Base-by-base conservation (phyloP, 306 rosid species). In the Prunus mira region DNA sequence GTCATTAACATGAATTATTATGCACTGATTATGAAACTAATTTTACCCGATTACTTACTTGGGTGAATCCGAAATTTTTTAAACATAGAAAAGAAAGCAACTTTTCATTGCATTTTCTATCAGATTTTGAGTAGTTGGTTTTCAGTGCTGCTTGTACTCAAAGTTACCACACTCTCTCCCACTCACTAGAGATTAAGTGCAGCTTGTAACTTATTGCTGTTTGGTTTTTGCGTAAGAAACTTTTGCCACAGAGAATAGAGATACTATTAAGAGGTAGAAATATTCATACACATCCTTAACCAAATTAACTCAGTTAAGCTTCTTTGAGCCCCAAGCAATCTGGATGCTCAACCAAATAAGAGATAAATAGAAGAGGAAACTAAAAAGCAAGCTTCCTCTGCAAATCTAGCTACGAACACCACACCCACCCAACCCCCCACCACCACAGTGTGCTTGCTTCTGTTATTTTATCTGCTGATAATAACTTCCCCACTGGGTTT, bases 401-500 rank as follows among this genome's bases (percentile, higher is more conserved):
- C 25, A 65, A 17, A 67, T 66, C 70, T 46, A 62, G 69, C 74
- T 41, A 61, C 74, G 43, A 7, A 8, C 6, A 67, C 5, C 27
- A 5, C 38, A 1, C 6, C n/a, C 34, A 0, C 34, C 6, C 34
- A 5, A 24, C 5, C 71, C 28, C 9, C 12, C 12, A 73, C 6
- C 25, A 24, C 25, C 30, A 2, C 30, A 3, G 15, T 43, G 41
- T 22, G 19, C 65, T 60, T 62, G 4, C 67, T 14, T 43, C 22
- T 20, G n/a, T 34, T 52, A 46, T 25, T 30, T 22, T 17, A 34
- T 58, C 41, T 56, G 56, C 46, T 64, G 74, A 24, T n/a, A 27
- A 34, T 69, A 61, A 58, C 28, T 38, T 32, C 74, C n/a, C 61
- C 72, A 58, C 62, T 30, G 43, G 70, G 38, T 64, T 71, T 69